Evolutionary conservation across 2,329 filamentous ascomycete genomes (phyloP).

Genomic region (Cytospora piceicola): DNA sequence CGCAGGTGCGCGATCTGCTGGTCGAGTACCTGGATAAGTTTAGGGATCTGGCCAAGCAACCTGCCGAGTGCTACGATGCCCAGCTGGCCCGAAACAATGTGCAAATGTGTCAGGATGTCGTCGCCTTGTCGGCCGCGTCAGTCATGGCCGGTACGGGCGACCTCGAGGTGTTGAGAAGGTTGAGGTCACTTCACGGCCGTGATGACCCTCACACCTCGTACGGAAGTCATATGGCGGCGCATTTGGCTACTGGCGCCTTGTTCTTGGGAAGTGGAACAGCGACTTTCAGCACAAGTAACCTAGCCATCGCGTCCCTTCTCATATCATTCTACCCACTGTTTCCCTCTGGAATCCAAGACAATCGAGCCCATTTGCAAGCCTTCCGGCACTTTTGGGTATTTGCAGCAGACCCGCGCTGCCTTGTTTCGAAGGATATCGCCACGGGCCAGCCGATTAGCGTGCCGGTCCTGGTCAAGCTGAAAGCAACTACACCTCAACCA

Average conservation of each 20-base stretch:
- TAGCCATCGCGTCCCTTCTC: constrained; percentile 83
- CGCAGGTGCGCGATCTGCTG: constrained; percentile 76
- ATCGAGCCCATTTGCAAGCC: constrained; percentile 91
- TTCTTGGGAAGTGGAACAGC: constrained; percentile 93
- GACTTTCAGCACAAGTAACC: constrained; percentile 86
- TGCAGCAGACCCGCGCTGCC: constrained; percentile 84
- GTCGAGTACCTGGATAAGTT: constrained; percentile 86
- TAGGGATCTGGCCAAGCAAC: constrained; percentile 73
- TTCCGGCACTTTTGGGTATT: constrained; percentile 98
- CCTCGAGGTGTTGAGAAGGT: constrained; percentile 77
- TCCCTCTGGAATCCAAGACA: constrained; percentile 87
- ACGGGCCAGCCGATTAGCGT: constrained; percentile 79
- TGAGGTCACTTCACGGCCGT: constrained; percentile 86
- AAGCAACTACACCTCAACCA: constrained; percentile 43
- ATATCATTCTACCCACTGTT: constrained; percentile 95
- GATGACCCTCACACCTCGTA: constrained; percentile 85
- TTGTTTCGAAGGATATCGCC: constrained; percentile 85
- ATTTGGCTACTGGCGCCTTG: constrained; percentile 86
- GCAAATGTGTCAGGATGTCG: constrained; percentile 86
- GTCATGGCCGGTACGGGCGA: constrained; percentile 98
- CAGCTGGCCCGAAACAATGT: constrained; percentile 82
- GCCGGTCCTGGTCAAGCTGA: constrained; percentile 68
- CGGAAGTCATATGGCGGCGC: constrained; percentile 89
- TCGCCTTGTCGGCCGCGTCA: constrained; percentile 79
- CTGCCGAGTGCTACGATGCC: constrained; percentile 70